Percentiles rank a stretch among this genome's conserved stretches.
These are phyloP conservation scores for Oryza nivara DNA, from an alignment of 176 grass and related monocot species.

Conservation along the genomic window DNA sequence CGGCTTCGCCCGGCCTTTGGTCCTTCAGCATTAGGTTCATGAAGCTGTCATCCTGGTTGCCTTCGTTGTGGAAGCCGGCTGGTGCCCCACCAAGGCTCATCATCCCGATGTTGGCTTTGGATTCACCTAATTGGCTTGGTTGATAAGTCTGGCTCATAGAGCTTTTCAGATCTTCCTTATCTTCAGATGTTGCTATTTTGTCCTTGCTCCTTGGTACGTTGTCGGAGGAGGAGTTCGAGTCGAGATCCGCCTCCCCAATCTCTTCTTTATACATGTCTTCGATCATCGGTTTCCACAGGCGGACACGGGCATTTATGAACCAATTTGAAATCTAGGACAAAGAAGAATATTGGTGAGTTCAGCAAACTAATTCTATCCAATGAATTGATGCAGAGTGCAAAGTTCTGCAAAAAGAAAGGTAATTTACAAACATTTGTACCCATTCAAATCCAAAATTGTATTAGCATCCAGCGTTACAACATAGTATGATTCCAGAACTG, in stretches of 20 bases:
- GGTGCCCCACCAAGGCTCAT: constrained; percentile 44
- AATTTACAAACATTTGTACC: not conserved
- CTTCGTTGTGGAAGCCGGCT: constrained; percentile 59
- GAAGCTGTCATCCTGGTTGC: constrained; percentile 65
- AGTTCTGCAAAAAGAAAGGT: not conserved
- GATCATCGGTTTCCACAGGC: constrained; percentile 99
- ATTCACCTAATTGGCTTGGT: constrained; percentile 58
- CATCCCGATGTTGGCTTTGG: constrained; percentile 49
- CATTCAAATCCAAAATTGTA: constrained; percentile 4
- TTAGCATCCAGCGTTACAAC: not conserved
- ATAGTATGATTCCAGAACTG: too few species aligned
- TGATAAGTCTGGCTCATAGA: constrained; percentile 51
- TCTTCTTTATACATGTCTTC: constrained; percentile 99
- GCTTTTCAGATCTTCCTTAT: constrained; percentile 67
- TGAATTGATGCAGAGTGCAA: constrained; percentile 10
- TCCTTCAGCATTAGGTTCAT: constrained; percentile 93
- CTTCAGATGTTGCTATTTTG: constrained; percentile 62
- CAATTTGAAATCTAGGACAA: constrained; percentile 90
- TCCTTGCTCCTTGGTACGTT: constrained; percentile 60
- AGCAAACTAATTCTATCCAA: constrained; percentile 17
- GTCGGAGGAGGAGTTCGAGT: constrained; percentile 88
- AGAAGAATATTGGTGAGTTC: constrained; percentile 22
- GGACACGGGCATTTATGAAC: constrained; percentile 99
- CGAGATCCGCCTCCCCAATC: constrained; percentile 71
- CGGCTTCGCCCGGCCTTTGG: constrained; percentile 51